These are phyloP conservation scores for Trichosphaerium sp. DNA, from an alignment of 78 protist species.

Conservation along the genomic window DNA sequence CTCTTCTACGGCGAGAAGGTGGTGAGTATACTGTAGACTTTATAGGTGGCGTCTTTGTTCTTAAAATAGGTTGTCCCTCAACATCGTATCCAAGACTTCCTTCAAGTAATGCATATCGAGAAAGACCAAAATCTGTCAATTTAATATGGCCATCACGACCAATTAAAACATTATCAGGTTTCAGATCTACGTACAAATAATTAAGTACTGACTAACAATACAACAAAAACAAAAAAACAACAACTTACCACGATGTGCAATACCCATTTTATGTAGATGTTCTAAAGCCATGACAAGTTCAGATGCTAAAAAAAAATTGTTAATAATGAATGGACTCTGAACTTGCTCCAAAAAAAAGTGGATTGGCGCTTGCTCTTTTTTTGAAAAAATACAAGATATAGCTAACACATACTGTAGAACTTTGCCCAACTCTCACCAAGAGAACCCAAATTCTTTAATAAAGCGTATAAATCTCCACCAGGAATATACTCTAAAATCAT, in stretches of 20 bases:
- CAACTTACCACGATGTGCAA: no score
- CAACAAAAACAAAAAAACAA: not conserved
- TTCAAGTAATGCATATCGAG: no score
- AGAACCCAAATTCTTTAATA: slow-evolving; percentile 5
- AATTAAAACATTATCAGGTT: slow-evolving; percentile 83
- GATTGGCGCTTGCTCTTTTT: no score
- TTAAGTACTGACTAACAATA: not conserved
- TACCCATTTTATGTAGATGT: not conserved
- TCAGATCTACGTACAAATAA: slow-evolving; percentile 30
- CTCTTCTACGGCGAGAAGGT: no score
- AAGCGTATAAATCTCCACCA: slow-evolving; percentile 35
- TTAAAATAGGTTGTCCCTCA: no score
- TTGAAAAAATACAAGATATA: no score
- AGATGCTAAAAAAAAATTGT: not conserved
- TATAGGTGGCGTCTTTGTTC: no score
- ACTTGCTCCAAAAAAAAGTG: slow-evolving; percentile 21
- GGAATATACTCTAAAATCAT: slow-evolving; percentile 28
- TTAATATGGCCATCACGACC: slow-evolving; percentile 71
- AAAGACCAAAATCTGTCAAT: slow-evolving; percentile 90
- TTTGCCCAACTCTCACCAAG: slow-evolving; percentile 13
- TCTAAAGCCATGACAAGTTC: no score
- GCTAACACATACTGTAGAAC: slow-evolving; percentile 16
- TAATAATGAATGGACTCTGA: slow-evolving; percentile 21
- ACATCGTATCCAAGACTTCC: no score
- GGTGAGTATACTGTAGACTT: no score